Percentiles rank a stretch among this genome's conserved stretches.
Conservation (phyloP, 2,329 filamentous ascomycete genomes). For the Periconia macrospinosa region DNA sequence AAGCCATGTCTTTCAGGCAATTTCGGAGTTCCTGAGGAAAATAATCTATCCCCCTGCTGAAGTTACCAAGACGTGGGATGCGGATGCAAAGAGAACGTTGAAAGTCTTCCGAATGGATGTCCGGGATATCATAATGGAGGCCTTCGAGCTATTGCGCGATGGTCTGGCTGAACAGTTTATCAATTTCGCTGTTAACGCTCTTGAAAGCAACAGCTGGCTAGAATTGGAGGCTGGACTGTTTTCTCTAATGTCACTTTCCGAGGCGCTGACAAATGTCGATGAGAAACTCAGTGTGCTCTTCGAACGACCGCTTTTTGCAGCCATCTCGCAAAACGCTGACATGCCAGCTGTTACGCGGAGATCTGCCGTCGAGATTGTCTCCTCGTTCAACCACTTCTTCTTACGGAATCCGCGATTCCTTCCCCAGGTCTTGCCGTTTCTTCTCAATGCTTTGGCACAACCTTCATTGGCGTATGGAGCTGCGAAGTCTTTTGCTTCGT, state of each 20-base stretch:
- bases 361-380: slow-evolving; percentile 70
- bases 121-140: slow-evolving; percentile 73
- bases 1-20: slow-evolving; percentile 62
- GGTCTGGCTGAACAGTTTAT: slow-evolving; percentile 52
- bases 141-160: slow-evolving; percentile 60
- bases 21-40: slow-evolving; percentile 69
- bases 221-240: slow-evolving; percentile 57
- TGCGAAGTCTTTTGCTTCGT: slow-evolving; percentile 71
- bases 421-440: slow-evolving; percentile 70
- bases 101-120: slow-evolving; percentile 76
- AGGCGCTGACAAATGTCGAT: slow-evolving; percentile 65
- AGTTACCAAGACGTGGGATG: slow-evolving; percentile 67
- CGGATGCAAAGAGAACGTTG: slow-evolving; percentile 68
- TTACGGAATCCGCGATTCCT: slow-evolving; percentile 68
- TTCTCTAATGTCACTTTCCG: slow-evolving; percentile 68
- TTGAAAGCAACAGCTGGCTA: slow-evolving; percentile 50
- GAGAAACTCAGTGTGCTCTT: slow-evolving; percentile 64
- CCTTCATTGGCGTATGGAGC: slow-evolving; percentile 66
- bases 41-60: slow-evolving; percentile 66
- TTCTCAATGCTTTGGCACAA: slow-evolving; percentile 71
- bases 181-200: slow-evolving; percentile 45
- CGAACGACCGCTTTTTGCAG: slow-evolving; percentile 60
- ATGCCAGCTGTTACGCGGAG: slow-evolving; percentile 67
- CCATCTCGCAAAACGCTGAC: slow-evolving; percentile 46
- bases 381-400: slow-evolving; percentile 76